Conservation (phyloP, 2,329 filamentous ascomycete species). For the Chrysosporium queenslandicum region DNA sequence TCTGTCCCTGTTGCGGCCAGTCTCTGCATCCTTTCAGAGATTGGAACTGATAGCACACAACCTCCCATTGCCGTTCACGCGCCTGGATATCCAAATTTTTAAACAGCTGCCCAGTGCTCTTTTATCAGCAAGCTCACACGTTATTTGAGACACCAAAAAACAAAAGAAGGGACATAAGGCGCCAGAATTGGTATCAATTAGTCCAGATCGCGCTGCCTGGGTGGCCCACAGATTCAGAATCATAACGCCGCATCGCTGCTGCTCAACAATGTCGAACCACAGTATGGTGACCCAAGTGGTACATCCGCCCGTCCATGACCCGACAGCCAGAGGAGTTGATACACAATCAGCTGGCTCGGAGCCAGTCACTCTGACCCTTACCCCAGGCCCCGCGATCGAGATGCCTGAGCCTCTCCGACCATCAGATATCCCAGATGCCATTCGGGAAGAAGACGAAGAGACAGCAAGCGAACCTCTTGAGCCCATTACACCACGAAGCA, state of each 20-base stretch:
- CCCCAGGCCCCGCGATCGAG: constrained; percentile 9
- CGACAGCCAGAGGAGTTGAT: neutral
- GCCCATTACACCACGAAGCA: constrained; percentile 20
- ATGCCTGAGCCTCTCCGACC: constrained; percentile 12
- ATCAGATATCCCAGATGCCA: constrained; percentile 16
- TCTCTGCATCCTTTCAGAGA: neutral
- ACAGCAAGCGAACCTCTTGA: constrained; percentile 20
- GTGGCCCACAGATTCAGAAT: neutral
- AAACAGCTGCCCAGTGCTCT: neutral
- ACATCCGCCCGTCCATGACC: constrained; percentile 8
- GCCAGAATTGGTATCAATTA: neutral
- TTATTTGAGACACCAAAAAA: neutral
- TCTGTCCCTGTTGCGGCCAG: neutral
- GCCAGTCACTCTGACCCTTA: neutral
- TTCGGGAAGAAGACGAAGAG: constrained; percentile 18
- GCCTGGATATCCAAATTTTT: neutral
- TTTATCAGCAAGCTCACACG: neutral
- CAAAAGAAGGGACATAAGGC: neutral
- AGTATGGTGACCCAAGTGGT: constrained; percentile 6
- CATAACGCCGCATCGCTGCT: neutral
- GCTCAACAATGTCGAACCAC: constrained; percentile 12
- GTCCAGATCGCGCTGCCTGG: neutral
- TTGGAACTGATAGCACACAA: too few relatives aligned
- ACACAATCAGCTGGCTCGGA: neutral
- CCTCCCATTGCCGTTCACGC: too few relatives aligned